Percentiles rank a stretch among this genome's conserved stretches.
These are phyloP conservation scores for Osmozyma mogii DNA, from an alignment of 805 yeast genomes.

Conservation along the genomic window DNA sequence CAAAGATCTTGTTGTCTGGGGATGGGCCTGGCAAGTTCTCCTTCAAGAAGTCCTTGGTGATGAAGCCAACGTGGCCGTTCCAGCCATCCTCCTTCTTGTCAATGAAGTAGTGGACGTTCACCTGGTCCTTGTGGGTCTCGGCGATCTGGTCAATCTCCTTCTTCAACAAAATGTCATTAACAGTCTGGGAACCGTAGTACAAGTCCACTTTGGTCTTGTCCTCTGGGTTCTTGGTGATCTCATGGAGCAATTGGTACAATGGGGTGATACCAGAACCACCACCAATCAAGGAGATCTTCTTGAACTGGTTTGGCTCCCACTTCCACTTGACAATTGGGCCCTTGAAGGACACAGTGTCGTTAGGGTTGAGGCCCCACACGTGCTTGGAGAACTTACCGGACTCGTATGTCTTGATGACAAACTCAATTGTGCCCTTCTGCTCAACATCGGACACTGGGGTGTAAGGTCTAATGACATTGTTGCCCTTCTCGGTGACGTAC, in stretches of 20 bases:
- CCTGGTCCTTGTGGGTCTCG: slow-evolving; percentile 64
- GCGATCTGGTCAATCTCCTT: slow-evolving; percentile 67
- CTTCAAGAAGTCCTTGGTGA: slow-evolving; percentile 65
- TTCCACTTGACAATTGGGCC: slow-evolving; percentile 92
- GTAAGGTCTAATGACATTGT: slow-evolving; percentile 77
- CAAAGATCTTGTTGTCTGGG: slow-evolving; percentile 57
- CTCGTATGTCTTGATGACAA: slow-evolving; percentile 78
- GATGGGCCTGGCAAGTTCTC: slow-evolving; percentile 56
- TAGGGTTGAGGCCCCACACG: slow-evolving; percentile 58
- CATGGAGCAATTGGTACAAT: slow-evolving; percentile 76
- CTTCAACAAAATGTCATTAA: slow-evolving; percentile 75
- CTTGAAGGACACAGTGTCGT: slow-evolving; percentile 82
- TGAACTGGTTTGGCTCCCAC: slow-evolving; percentile 80
- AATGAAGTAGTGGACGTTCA: slow-evolving; percentile 71
- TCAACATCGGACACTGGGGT: slow-evolving; percentile 77
- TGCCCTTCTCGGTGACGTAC: slow-evolving; percentile 76
- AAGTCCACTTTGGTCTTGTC: slow-evolving; percentile 87
- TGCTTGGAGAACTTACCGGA: slow-evolving; percentile 79
- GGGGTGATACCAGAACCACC: slow-evolving; percentile 99
- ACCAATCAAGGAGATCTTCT: slow-evolving; percentile 75
- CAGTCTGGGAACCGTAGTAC: slow-evolving; percentile 71
- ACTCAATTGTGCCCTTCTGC: slow-evolving; percentile 65
- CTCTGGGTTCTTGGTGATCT: slow-evolving; percentile 66
- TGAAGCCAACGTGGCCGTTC: slow-evolving; percentile 64
- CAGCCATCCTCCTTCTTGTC: slow-evolving; percentile 49